phyloP scores from a whole-genome alignment of 768 basidiomycete genomes.

The Fistulinella prunicolor region DNA sequence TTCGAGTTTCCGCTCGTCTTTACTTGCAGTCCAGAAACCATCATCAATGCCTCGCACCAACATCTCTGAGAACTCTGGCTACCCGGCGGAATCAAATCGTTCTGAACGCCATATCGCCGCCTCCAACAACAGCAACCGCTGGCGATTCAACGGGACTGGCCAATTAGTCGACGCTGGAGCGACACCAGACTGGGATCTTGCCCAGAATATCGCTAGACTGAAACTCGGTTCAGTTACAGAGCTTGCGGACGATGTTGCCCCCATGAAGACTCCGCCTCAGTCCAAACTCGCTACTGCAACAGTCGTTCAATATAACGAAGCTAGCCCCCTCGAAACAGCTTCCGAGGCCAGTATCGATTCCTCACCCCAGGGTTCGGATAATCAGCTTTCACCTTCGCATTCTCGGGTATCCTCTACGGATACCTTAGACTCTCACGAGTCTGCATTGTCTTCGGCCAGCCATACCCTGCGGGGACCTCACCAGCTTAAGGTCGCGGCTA shows the following conservation, averaged over 20 bases:
- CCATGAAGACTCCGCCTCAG: conserved; percentile 67
- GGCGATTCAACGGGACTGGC: conserved; percentile 63
- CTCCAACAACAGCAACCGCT: conserved; percentile 44
- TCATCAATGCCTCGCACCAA: conserved; percentile 48
- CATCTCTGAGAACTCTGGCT: conserved; percentile 21
- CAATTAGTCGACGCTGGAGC: conserved; percentile 57
- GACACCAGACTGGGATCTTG: conserved; percentile 63
- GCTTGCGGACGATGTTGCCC: conserved; percentile 45
- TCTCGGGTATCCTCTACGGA: conserved; percentile 84
- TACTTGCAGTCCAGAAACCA: conserved; percentile 39
- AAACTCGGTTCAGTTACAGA: conserved; percentile 61
- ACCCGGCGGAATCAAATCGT: conserved; percentile 24
- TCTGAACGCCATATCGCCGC: conserved; percentile 40
- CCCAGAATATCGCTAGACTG: conserved; percentile 70
- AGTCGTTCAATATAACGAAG: conserved; percentile 57
- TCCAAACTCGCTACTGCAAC: conserved; percentile 51
- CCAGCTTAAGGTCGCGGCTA: conserved; percentile 50
- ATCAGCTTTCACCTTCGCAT: conserved; percentile 64
- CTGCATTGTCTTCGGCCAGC: conserved; percentile 48
- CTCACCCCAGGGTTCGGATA: conserved; percentile 66
- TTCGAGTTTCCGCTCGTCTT: conserved; percentile 30
- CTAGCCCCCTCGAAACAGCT: conserved; percentile 70
- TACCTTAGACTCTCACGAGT: conserved; percentile 60
- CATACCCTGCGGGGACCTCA: conserved; percentile 55
- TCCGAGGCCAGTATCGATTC: conserved; percentile 72